Conservation (phyloP, 192 early-diverging fungal species). For the Gryganskiella cystojenkinii region DNA sequence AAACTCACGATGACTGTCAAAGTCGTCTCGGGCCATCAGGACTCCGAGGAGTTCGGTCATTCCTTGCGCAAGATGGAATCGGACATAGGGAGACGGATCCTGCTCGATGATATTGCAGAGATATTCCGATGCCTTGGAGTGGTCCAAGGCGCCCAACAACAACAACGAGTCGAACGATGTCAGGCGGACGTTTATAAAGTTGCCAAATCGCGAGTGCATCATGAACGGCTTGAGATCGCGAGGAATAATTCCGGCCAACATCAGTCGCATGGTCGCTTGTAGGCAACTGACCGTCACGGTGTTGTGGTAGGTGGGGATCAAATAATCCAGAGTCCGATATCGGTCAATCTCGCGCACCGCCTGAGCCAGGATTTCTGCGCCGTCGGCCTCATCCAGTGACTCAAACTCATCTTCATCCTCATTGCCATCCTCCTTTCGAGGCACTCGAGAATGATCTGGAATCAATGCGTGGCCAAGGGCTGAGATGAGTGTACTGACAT, state of each 20-base stretch:
- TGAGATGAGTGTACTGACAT: slow-evolving; percentile 78
- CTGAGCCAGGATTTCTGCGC: slow-evolving; percentile 61
- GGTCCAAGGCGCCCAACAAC: slow-evolving; percentile 72
- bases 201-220: slow-evolving; percentile 76
- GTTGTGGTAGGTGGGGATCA: slow-evolving; percentile 90
- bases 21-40: slow-evolving; percentile 48
- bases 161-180: slow-evolving; percentile 81
- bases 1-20: slow-evolving; percentile 7
- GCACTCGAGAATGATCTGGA: slow-evolving; percentile 30
- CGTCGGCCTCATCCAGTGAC: slow-evolving; percentile 53
- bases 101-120: slow-evolving; percentile 67
- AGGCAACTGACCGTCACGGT: slow-evolving; percentile 84
- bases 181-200: slow-evolving; percentile 77
- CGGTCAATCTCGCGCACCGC: slow-evolving; percentile 81
- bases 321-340: slow-evolving; percentile 78
- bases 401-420: slow-evolving; percentile 47
- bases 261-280: slow-evolving; percentile 75
- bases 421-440: slow-evolving; percentile 39
- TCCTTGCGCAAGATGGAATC: slow-evolving; percentile 64
- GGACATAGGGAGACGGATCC: slow-evolving; percentile 72
- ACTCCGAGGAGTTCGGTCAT: slow-evolving; percentile 59
- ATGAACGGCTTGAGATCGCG: slow-evolving; percentile 77
- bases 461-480: slow-evolving; percentile 75
- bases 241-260: slow-evolving; percentile 72
- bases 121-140: slow-evolving; percentile 59